phyloP scores from a whole-genome alignment of 345 rosid genomes.

The Arabidopsis suecica region DNA sequence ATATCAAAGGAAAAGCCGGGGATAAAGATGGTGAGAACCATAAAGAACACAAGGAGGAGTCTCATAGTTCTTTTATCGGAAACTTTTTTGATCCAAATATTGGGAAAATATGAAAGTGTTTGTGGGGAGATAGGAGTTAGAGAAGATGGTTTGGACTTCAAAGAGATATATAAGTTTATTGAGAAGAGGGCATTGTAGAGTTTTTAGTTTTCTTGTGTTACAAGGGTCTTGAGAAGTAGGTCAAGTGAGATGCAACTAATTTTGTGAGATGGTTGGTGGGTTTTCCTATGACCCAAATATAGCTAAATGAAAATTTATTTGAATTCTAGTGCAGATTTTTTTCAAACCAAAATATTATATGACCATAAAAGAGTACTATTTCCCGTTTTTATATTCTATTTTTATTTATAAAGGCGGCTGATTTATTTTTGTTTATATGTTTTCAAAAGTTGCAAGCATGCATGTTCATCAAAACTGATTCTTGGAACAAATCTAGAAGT shows the following conservation, averaged over 20 bases:
- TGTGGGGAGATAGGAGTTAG: slow-evolving; percentile 18
- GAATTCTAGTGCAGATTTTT: slow-evolving; percentile 1
- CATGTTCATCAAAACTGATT: slow-evolving; percentile 21
- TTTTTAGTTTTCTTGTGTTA: slow-evolving; percentile 42
- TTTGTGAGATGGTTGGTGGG: slow-evolving; percentile 47
- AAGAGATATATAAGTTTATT: slow-evolving; percentile 36
- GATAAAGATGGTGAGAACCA: slow-evolving; percentile 36
- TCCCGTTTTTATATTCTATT: not conserved
- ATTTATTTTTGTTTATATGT: not conserved
- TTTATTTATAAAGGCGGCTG: not conserved
- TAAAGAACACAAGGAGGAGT: slow-evolving; percentile 39
- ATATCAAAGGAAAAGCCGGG: slow-evolving; percentile 32
- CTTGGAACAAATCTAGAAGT: slow-evolving; percentile 4
- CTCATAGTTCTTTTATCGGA: slow-evolving; percentile 31
- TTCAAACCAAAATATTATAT: not conserved
- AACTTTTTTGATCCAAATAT: slow-evolving; percentile 9
- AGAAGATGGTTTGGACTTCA: slow-evolving; percentile 31
- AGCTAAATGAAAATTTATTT: slow-evolving; percentile 18
- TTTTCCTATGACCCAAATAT: slow-evolving; percentile 31
- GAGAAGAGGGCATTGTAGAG: slow-evolving; percentile 20
- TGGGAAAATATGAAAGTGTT: not conserved
- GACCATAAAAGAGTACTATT: not conserved
- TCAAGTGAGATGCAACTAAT: slow-evolving; percentile 48
- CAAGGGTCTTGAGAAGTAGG: slow-evolving; percentile 40
- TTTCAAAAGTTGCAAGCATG: slow-evolving; percentile 20